These are phyloP conservation scores for Eucalyptus sp. DNA, from an alignment of 345 rosid genomes.

Conservation along the genomic window DNA sequence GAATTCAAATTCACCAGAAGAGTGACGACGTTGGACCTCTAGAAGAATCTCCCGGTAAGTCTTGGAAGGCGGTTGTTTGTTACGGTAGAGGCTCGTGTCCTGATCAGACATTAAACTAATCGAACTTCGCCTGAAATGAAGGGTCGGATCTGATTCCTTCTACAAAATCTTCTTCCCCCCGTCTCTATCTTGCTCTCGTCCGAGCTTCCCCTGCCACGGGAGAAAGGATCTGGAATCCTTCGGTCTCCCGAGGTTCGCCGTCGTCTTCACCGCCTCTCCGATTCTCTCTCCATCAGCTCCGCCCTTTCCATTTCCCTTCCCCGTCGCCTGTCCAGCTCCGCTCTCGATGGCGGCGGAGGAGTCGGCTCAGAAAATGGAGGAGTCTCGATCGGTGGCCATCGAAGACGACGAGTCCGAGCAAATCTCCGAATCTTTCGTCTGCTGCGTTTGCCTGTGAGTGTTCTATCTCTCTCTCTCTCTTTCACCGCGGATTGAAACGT, in stretches of 20 bases:
- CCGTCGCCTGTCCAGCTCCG: not conserved
- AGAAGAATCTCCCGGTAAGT: not conserved
- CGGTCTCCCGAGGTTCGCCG: not conserved
- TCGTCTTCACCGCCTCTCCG: not conserved
- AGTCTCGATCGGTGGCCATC: not conserved
- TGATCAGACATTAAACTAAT: not conserved
- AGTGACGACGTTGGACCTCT: not conserved
- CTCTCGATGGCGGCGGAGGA: not conserved
- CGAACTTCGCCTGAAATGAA: not conserved
- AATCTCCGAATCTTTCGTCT: conserved; percentile 32
- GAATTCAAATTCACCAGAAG: fast-evolving
- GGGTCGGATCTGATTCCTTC: not conserved
- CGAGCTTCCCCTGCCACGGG: not conserved
- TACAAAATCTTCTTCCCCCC: not conserved
- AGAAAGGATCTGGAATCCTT: not conserved
- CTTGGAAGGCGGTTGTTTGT: not conserved
- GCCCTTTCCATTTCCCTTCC: too few relatives aligned
- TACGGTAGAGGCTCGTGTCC: too few relatives aligned
- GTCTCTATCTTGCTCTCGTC: not conserved
- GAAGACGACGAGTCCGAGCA: conserved; percentile 18
- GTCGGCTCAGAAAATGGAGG: not conserved
- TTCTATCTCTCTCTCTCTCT: not conserved
- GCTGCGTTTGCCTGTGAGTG: conserved; percentile 65
- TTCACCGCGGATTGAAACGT: not conserved
- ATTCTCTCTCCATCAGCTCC: not conserved